These are phyloP conservation scores for Jamesozyma piceae DNA, from an alignment of 805 yeast species.

Conservation along the genomic window DNA sequence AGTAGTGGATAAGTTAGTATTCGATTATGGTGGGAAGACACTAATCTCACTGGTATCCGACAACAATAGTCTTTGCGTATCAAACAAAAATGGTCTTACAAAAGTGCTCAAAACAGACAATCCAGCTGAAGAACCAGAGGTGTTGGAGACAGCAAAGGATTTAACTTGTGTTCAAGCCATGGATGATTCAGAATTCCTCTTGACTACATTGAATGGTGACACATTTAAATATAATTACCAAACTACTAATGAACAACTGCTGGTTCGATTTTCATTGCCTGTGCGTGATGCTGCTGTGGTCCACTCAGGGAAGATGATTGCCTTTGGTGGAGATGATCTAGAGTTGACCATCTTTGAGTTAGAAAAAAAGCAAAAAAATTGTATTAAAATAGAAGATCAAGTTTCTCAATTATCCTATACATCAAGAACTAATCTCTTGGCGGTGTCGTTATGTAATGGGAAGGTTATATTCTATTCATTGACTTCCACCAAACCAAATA, in stretches of 20 bases:
- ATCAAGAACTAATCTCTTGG: slow-evolving; percentile 44
- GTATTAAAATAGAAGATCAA: slow-evolving; percentile 42
- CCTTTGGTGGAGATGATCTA: slow-evolving; percentile 61
- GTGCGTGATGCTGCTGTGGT: slow-evolving; percentile 44
- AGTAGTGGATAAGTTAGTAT: slow-evolving; percentile 12
- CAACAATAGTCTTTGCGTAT: slow-evolving; percentile 36
- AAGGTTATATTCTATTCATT: slow-evolving; percentile 42
- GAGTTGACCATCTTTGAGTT: slow-evolving; percentile 43
- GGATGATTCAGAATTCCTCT: slow-evolving; percentile 11
- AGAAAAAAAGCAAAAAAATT: slow-evolving; percentile 23
- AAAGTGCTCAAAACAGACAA: slow-evolving; percentile 41
- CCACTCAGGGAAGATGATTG: slow-evolving; percentile 49
- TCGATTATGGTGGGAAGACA: slow-evolving; percentile 28
- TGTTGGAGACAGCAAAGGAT: slow-evolving; percentile 42
- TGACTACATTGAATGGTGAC: slow-evolving; percentile 24
- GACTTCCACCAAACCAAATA: slow-evolving; percentile 46
- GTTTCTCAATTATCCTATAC: slow-evolving; percentile 48
- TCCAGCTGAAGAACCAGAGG: slow-evolving; percentile 52
- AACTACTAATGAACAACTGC: slow-evolving; percentile 27
- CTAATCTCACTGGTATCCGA: slow-evolving; percentile 17
- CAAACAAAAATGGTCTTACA: slow-evolving; percentile 45
- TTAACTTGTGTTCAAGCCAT: slow-evolving; percentile 31
- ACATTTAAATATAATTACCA: slow-evolving; percentile 15
- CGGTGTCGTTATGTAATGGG: slow-evolving; percentile 55
- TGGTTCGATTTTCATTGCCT: slow-evolving; percentile 32